These are phyloP conservation scores for Tricharina praecox DNA, from an alignment of 495 filamentous ascomycete species.

Conservation along the genomic window DNA sequence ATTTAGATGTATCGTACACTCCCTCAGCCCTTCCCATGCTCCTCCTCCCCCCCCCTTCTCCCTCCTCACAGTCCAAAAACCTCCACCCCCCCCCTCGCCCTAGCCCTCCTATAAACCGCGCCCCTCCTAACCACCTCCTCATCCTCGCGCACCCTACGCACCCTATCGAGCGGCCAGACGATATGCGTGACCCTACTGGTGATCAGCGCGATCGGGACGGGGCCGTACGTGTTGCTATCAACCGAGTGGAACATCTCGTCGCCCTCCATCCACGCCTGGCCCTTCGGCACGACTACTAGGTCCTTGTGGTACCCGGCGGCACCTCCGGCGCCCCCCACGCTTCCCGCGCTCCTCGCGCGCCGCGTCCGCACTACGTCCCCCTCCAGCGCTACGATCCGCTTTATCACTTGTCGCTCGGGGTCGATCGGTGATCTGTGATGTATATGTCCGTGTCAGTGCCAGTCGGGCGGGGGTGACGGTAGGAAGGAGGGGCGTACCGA, in stretches of 20 bases:
- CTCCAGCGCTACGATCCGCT: constrained; percentile 41
- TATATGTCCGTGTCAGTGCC: neutral
- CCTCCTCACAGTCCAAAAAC: neutral
- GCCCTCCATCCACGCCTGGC: constrained; percentile 48
- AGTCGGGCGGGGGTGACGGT: neutral
- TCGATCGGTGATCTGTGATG: constrained; percentile 36
- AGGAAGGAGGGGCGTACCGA: constrained; percentile 25
- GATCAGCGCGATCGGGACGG: constrained; percentile 36
- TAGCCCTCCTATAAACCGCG: constrained; percentile 1
- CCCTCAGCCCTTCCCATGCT: no score
- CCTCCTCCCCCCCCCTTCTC: no score
- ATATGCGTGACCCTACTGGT: constrained; percentile 35
- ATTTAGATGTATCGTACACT: no score
- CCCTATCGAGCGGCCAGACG: constrained; percentile 31
- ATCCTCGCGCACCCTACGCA: constrained; percentile 27
- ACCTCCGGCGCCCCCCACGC: no score
- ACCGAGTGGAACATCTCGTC: constrained; percentile 36
- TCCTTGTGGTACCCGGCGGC: constrained; percentile 29
- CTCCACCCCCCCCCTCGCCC: neutral
- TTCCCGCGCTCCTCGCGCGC: no score
- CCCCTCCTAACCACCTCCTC: constrained; percentile 31
- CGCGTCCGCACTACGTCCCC: constrained; percentile 39
- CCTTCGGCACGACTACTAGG: constrained; percentile 33
- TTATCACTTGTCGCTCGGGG: constrained; percentile 35
- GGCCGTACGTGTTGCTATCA: constrained; percentile 46